These are phyloP conservation scores for Diaporthe aspalathi DNA, from an alignment of 2,329 filamentous ascomycete species.

Conservation along the genomic window DNA sequence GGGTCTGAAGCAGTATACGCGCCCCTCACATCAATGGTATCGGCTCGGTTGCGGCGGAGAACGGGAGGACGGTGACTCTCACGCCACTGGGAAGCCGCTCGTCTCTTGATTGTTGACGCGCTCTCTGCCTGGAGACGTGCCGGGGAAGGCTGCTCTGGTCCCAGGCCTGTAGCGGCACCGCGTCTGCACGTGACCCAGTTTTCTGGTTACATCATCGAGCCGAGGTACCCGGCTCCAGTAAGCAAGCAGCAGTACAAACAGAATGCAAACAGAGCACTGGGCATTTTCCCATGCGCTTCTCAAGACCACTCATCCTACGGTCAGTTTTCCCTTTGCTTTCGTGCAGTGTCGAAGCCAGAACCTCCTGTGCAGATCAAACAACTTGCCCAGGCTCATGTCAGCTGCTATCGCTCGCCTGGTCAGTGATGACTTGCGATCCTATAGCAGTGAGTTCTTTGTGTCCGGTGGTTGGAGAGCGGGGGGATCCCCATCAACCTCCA, in stretches of 20 bases:
- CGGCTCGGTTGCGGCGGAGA: slow-evolving; percentile 2
- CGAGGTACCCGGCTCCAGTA: background rate
- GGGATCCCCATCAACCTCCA: background rate
- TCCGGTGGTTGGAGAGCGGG: background rate
- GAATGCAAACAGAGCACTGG: background rate
- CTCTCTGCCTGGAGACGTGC: slow-evolving; percentile 33
- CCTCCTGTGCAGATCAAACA: background rate
- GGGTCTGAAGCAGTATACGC: slow-evolving; percentile 19
- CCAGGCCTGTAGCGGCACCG: background rate
- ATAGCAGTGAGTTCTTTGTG: background rate
- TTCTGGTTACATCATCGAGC: slow-evolving; percentile 12
- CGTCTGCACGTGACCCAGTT: slow-evolving; percentile 30
- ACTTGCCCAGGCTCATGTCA: background rate
- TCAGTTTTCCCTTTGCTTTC: background rate
- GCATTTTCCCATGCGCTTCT: background rate
- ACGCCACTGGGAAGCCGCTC: slow-evolving; percentile 21
- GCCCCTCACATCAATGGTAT: background rate
- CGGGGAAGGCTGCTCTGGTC: background rate
- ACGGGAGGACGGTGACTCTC: slow-evolving; percentile 4
- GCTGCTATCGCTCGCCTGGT: slow-evolving; percentile 13
- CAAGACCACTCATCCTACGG: background rate
- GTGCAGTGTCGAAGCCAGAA: background rate
- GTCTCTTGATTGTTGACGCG: slow-evolving; percentile 31
- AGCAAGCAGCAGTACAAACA: no score
- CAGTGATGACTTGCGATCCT: slow-evolving; percentile 6